These are phyloP conservation scores for Medakamo hakoo DNA, from an alignment of 139 green algal species.

Conservation along the genomic window DNA sequence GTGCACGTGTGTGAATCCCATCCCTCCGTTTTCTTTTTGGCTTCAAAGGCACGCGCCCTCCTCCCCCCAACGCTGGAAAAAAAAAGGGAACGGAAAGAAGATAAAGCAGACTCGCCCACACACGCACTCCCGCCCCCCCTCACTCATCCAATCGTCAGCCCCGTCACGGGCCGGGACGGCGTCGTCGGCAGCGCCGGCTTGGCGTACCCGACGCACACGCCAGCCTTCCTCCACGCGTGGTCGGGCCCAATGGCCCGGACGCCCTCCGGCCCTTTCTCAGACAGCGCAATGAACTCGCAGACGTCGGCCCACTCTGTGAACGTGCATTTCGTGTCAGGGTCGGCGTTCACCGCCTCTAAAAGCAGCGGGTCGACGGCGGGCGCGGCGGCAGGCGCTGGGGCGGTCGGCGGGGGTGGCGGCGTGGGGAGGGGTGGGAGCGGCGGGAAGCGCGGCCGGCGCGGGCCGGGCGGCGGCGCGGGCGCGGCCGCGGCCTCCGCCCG, in stretches of 20 bases:
- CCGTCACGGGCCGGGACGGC: too few species aligned
- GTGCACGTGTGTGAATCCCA: too few species aligned
- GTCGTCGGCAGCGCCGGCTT: background rate
- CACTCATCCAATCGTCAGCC: background rate
- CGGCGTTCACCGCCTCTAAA: background rate
- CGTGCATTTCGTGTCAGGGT: background rate
- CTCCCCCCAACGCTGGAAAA: too few species aligned
- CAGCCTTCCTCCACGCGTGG: background rate
- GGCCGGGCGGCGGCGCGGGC: too few species aligned
- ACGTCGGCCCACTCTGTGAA: background rate
- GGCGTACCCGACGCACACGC: background rate
- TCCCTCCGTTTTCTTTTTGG: too few species aligned
- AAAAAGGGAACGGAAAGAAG: background rate
- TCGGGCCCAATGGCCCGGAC: background rate
- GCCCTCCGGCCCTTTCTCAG: background rate
- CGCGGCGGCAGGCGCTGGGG: too few species aligned
- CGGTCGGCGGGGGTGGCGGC: too few species aligned
- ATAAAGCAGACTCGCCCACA: background rate
- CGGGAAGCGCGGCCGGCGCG: too few species aligned
- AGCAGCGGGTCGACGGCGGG: background rate
- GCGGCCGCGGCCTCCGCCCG: too few species aligned
- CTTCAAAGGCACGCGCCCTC: too few species aligned
- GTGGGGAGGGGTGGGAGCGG: too few species aligned
- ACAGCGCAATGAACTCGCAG: too few species aligned
- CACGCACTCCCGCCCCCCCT: background rate